Conservation (phyloP, 1,139 yeast species). For the Debaryomyces subglobosus region DNA sequence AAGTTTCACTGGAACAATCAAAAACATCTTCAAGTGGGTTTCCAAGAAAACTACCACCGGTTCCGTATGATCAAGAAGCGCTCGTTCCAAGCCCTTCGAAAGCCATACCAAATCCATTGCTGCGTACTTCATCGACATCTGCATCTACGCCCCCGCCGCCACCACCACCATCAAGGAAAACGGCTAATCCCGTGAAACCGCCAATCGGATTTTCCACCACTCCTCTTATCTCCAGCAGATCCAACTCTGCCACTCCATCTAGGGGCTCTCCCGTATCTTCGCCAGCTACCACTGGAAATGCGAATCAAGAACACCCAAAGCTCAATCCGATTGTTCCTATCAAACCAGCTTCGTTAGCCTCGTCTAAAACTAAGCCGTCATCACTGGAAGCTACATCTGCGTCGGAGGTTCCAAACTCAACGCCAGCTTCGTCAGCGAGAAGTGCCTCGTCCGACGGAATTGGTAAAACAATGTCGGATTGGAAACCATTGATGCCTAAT, state of each 20-base stretch:
- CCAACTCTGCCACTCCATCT: slow-evolving; percentile 33
- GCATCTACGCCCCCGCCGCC: slow-evolving; percentile 18
- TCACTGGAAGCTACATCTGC: background rate
- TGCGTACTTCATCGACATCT: slow-evolving; percentile 10
- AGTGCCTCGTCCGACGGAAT: slow-evolving; percentile 13
- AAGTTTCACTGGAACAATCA: slow-evolving; percentile 5
- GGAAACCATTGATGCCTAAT: slow-evolving; percentile 61
- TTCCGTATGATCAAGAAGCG: background rate
- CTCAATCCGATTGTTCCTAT: slow-evolving; percentile 41
- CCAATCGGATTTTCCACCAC: slow-evolving; percentile 44
- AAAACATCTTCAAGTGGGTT: slow-evolving; percentile 12
- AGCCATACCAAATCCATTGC: background rate
- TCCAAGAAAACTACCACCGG: slow-evolving; percentile 21
- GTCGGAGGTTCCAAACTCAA: slow-evolving; percentile 1
- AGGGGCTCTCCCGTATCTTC: slow-evolving; percentile 10
- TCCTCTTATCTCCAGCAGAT: slow-evolving; percentile 44
- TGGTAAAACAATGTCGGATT: slow-evolving; percentile 46
- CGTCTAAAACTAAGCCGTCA: slow-evolving; percentile 19
- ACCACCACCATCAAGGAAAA: slow-evolving; percentile 33
- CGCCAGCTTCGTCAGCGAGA: slow-evolving; percentile 12
- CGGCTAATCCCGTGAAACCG: slow-evolving; percentile 16
- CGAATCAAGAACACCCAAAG: slow-evolving; percentile 8
- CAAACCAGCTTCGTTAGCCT: slow-evolving; percentile 34
- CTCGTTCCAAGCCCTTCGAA: slow-evolving; percentile 1
- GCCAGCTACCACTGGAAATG: slow-evolving; percentile 6